Evolutionary conservation across 441 rosid genomes (phyloP).

Genomic region (Biscutella auriculata): DNA sequence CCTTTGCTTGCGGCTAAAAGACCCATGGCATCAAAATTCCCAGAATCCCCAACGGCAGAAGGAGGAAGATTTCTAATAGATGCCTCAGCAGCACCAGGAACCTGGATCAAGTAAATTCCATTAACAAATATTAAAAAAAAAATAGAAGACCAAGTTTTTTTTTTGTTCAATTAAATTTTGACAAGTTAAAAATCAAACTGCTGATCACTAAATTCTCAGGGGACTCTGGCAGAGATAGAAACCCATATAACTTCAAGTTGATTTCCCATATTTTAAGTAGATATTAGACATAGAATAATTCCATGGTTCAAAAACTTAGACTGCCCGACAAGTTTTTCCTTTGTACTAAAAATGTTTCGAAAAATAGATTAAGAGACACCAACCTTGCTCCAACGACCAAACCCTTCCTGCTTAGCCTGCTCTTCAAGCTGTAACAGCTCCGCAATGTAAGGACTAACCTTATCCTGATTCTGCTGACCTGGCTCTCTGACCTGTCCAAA

Average conservation of each 20-base stretch:
- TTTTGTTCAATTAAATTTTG: too few species aligned
- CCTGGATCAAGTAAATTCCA: conserved; percentile 28
- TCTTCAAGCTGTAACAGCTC: conserved; percentile 60
- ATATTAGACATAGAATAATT: not conserved
- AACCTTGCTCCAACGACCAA: conserved; percentile 90
- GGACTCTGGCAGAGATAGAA: not conserved
- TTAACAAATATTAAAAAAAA: not conserved
- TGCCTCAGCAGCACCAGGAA: conserved; percentile 71
- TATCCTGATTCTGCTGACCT: conserved; percentile 74
- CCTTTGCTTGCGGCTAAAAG: conserved; percentile 80
- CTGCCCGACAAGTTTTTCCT: not conserved
- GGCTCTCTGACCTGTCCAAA: conserved; percentile 65
- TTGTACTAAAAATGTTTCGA: not conserved
- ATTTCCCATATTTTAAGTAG: not conserved
- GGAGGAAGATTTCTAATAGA: conserved; percentile 79
- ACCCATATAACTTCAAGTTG: not conserved
- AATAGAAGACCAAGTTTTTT: not conserved
- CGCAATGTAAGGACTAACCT: conserved; percentile 72
- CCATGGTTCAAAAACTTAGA: not conserved
- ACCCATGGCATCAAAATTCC: conserved; percentile 79
- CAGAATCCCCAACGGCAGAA: conserved; percentile 80
- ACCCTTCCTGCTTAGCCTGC: conserved; percentile 68
- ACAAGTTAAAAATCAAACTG: not conserved
- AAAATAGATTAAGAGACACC: conserved; percentile 9
- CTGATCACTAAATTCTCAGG: not conserved